Percentiles rank a stretch among this genome's conserved stretches.
Conservation (phyloP, 331 rosid genomes). For the Cydonia oblonga region DNA sequence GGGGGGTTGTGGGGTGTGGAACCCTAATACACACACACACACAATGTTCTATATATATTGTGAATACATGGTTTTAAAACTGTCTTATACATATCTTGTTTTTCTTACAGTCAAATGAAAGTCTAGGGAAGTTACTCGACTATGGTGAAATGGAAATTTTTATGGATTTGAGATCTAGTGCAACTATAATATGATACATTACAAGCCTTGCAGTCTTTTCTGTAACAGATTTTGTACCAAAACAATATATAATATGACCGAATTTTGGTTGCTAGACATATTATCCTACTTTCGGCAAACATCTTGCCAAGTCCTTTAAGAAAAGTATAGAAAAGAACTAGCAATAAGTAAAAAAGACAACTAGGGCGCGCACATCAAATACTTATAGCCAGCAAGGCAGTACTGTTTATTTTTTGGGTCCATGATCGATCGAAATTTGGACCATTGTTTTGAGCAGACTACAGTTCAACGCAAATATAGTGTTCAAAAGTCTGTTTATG, state of each 20-base stretch:
- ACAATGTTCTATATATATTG: background rate
- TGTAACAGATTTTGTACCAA: background rate
- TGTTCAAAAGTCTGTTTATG: background rate
- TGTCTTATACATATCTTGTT: background rate
- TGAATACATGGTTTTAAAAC: background rate
- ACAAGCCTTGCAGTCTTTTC: background rate
- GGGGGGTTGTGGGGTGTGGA: too few relatives aligned
- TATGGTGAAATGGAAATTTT: background rate
- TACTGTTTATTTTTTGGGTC: background rate
- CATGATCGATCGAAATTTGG: background rate
- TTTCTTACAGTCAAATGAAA: background rate
- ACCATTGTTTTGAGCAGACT: background rate
- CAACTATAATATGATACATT: background rate
- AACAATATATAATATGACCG: background rate
- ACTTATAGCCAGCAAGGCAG: constrained; percentile 2
- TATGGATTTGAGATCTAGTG: background rate
- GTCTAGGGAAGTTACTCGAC: too few relatives aligned
- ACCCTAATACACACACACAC: too few relatives aligned
- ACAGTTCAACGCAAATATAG: background rate
- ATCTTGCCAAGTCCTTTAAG: background rate
- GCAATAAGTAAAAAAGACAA: background rate
- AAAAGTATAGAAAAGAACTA: background rate
- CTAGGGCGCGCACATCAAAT: background rate
- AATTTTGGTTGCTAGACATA: background rate
- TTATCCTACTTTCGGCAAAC: background rate